Conservation (phyloP, 257 asterid species). For the Schizonepeta tenuifolia region DNA sequence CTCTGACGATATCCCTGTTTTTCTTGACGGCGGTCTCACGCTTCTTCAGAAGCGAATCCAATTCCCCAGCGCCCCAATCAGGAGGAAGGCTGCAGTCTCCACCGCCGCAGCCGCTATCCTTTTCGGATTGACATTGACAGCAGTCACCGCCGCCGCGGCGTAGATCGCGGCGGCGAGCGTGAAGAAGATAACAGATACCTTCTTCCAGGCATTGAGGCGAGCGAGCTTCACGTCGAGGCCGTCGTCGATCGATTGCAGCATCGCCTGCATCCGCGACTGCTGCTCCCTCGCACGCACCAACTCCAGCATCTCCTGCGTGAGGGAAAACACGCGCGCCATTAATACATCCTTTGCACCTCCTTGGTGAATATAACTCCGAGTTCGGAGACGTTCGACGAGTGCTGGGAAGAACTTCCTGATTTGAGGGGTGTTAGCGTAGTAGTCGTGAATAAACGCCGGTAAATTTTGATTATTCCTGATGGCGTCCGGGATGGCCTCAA, state of each 20-base stretch:
- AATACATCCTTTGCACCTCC: too few relatives aligned
- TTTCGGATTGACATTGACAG: background rate
- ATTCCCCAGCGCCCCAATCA: background rate
- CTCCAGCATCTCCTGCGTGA: background rate
- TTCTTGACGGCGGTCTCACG: background rate
- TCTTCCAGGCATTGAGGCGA: background rate
- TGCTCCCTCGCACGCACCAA: background rate
- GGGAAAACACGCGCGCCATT: background rate
- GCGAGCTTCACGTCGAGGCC: background rate
- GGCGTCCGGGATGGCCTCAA: too few relatives aligned
- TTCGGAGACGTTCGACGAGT: background rate
- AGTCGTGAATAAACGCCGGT: background rate
- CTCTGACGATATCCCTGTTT: background rate
- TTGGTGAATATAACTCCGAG: too few relatives aligned
- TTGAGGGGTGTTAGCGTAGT: background rate
- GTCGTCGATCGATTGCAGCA: background rate
- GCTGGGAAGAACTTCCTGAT: background rate
- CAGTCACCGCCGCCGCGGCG: background rate
- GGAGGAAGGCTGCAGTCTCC: background rate
- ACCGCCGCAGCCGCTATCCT: background rate
- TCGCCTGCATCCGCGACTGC: background rate
- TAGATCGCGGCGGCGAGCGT: background rate
- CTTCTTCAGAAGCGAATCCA: background rate
- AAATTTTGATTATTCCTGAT: background rate
- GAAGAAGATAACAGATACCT: background rate